Evolutionary conservation across 2,329 filamentous ascomycete species (phyloP), one percentile per base, ranked within the genome.

Genomic region (Phialemoniopsis sp.): DNA sequence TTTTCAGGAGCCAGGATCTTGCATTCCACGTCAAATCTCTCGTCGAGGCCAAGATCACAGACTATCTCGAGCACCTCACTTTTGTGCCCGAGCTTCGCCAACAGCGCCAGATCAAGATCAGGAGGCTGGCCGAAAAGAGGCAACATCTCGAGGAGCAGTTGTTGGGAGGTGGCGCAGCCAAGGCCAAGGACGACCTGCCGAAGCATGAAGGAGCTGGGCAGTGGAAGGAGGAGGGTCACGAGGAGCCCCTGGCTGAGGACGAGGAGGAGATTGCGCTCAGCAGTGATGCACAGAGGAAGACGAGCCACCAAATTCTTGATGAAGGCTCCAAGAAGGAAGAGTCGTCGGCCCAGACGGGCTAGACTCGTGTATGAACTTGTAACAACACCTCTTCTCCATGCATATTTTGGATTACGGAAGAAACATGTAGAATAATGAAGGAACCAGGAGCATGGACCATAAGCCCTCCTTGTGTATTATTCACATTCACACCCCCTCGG

Each of bases 21-120:
- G 89, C 88, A 1, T 84, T 87, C 47, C 82, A 95, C 56, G 79
- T 88, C 36, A 95, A 95, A 56, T 62, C 66, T 7, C 58, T 94
- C 36, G 82, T 90, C 3, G 90, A 96, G 63, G 72, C 80, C 37
- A 81, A 78, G 56, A 90, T 97, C 54, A 76, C 85, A 46, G 62
- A 72, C 8, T 75, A 76, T 13, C 67, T 89, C 21, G 68, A 67
- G 21, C 67, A 76, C 19, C 73, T 89, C 47, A 77, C 62, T 38
- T 68, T 67, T 44, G 62, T 63, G 6, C 57, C 65, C 2, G 51
- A 60, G n/a, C 47, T 55, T 26, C 56, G 63, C 8, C 45, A 39
- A 40, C 17, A 34, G 21, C 38, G 45, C 13, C 28, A 40, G 8
- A 32, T 38, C 29, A 12, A 33, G 5, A 32, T 45, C 18, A 50